phyloP scores from a whole-genome alignment of 352 stramenopile genomes.

The Stephanocyclus meneghinianus region DNA sequence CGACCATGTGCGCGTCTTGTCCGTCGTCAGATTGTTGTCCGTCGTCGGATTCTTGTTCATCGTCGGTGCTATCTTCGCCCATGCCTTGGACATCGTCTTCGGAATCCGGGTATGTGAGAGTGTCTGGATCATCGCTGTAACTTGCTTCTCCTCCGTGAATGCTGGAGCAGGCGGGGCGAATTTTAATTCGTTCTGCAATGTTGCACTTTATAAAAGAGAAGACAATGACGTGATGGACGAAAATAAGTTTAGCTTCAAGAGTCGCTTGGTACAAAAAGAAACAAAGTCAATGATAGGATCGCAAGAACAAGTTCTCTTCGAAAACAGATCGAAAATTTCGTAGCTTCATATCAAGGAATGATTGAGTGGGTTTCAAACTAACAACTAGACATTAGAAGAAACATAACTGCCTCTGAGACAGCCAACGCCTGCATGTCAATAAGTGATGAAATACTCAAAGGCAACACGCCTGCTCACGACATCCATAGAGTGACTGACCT shows the following conservation, averaged over 20 bases:
- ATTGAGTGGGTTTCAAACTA: no score
- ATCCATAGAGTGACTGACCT: constrained; percentile 1
- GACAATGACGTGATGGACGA: neutral
- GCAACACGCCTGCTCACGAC: neutral
- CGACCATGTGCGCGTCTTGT: constrained; percentile 75
- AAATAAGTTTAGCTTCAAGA: neutral
- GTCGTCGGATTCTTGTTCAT: constrained; percentile 36
- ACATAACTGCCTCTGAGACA: no score
- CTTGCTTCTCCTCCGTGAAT: constrained; percentile 5
- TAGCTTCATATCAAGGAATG: no score
- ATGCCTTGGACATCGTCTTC: constrained; percentile 77
- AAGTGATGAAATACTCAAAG: no score
- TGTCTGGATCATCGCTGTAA: constrained; percentile 21
- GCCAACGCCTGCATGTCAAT: no score
- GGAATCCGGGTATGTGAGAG: constrained; percentile 15
- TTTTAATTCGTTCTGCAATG: constrained; percentile 58
- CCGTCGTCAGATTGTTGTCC: constrained; percentile 33
- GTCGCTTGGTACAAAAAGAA: neutral
- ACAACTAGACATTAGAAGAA: no score
- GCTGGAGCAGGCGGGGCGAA: constrained; percentile 54
- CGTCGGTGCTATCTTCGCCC: constrained; percentile 30
- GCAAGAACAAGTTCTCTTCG: no score
- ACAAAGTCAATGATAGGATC: neutral
- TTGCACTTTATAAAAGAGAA: constrained; percentile 58
- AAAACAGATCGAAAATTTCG: no score